phyloP scores from a whole-genome alignment of 441 rosid genomes.

The Croton laevigatus region DNA sequence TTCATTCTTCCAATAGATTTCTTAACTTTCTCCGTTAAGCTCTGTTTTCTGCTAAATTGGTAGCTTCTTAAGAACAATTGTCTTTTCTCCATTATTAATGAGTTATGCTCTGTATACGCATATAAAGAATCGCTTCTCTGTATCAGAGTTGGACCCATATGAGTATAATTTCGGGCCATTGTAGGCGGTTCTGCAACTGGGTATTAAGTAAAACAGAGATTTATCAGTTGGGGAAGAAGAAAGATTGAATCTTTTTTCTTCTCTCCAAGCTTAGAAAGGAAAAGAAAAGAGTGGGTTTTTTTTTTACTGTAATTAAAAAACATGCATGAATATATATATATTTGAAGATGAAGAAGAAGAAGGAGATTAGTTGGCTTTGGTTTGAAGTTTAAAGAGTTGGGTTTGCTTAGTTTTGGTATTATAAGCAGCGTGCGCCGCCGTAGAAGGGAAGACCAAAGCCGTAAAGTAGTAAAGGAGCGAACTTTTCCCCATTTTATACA shows the following conservation, averaged over 20 bases:
- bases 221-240: background rate
- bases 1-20: slow-evolving; percentile 43
- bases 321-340: slow-evolving; percentile 1
- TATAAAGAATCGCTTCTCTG: slow-evolving; percentile 14
- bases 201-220: background rate
- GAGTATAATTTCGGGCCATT: slow-evolving; percentile 20
- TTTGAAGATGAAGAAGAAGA: background rate
- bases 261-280: background rate
- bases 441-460: background rate
- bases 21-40: slow-evolving; percentile 41
- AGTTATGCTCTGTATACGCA: slow-evolving; percentile 26
- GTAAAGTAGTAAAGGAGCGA: background rate
- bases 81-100: slow-evolving; percentile 63
- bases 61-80: slow-evolving; percentile 77
- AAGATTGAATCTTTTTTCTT: background rate
- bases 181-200: background rate
- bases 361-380: background rate
- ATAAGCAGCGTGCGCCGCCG: slow-evolving; percentile 27
- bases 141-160: slow-evolving; percentile 16
- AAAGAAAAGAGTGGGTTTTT: background rate
- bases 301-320: background rate
- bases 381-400: background rate
- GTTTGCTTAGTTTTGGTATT: background rate
- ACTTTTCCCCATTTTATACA: slow-evolving; percentile 7
- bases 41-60: slow-evolving; percentile 67